Evolutionary conservation across 768 basidiomycete species (phyloP), one percentile per base, ranked within the genome.

Genomic region (Termitomyces sp.): DNA sequence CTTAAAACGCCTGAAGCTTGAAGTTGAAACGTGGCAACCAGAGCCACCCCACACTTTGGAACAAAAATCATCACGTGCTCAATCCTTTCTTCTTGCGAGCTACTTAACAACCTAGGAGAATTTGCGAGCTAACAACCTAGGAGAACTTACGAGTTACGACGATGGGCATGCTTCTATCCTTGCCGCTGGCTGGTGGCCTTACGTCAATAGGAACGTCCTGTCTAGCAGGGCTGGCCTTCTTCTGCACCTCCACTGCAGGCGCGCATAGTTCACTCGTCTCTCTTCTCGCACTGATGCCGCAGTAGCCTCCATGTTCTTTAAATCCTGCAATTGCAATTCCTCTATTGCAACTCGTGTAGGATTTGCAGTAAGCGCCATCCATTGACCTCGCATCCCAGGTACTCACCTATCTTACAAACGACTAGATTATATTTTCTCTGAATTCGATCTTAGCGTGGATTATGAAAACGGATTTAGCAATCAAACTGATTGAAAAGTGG

Each of bases 301-400:
- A 66, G 68, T 75, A 87, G 95, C 96, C 4, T 94, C 92, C 40
- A 94, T 96, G 85, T 93, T 97, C 78, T 95, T 88, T 83, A 98
- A 97, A 80, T 94, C 92, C 37, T 99, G 96, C 76, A 98, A 98
- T 72, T 99, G 97, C 78, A 98, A 98, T 72, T 96, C 94, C 9
- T 96, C 94, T 0, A 98, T 99, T 67, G 97, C 97, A 0, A 98
- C 96, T 48, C 89, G 96, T 69, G 89, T 98, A 60, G 96, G 96
- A 38, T 97, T 95, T 74, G 94, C 94, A 15, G 94, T 93, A 71
- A 61, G 89, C 73, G 29, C 20, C 37, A 2, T 31, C 42, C 12
- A 12, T 4, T 7, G 11, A 17, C 5, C n/a, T 29, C 12, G 25
- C 14, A 9, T 15, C 10, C 6, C 1, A 37, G 37, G 17, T 48